Percentiles rank a stretch among this genome's conserved stretches.
These are phyloP conservation scores for Pyrenophora seminiperda DNA, from an alignment of 2,329 filamentous ascomycete species.

Conservation along the genomic window DNA sequence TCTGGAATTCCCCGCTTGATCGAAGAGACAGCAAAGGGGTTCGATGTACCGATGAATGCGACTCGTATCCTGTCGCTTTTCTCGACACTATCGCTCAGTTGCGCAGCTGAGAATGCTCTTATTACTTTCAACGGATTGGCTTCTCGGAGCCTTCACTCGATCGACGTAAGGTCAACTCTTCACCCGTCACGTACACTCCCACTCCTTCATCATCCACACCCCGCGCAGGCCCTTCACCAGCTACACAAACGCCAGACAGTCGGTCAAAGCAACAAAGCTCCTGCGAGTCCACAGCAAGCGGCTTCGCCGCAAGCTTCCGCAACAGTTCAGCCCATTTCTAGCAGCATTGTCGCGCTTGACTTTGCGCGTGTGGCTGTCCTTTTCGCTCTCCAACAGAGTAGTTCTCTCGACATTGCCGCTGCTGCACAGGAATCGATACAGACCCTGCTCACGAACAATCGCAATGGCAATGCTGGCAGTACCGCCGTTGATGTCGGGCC, in stretches of 20 bases:
- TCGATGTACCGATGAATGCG: constrained; percentile 74
- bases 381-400: constrained; percentile 51
- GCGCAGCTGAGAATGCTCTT: constrained; percentile 82
- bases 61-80: constrained; percentile 75
- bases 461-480: constrained; percentile 31
- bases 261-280: constrained; percentile 40
- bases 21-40: constrained; percentile 66
- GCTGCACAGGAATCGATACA: constrained; percentile 53
- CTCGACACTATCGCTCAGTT: constrained; percentile 75
- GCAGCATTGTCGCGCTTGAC: constrained; percentile 48
- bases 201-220: constrained; percentile 32
- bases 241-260: constrained; percentile 34
- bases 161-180: constrained; percentile 26
- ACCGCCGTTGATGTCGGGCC: constrained; percentile 36
- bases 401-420: constrained; percentile 48
- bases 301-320: constrained; percentile 23
- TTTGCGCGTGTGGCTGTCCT: constrained; percentile 55
- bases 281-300: constrained; percentile 26
- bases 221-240: constrained; percentile 11
- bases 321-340: constrained; percentile 37
- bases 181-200: constrained; percentile 33
- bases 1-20: constrained; percentile 78
- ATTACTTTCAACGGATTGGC: constrained; percentile 73
- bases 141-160: constrained; percentile 24
- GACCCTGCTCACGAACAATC: constrained; percentile 40